phyloP scores from a whole-genome alignment of 768 basidiomycete species.

The Infundibulicybe gibba region DNA sequence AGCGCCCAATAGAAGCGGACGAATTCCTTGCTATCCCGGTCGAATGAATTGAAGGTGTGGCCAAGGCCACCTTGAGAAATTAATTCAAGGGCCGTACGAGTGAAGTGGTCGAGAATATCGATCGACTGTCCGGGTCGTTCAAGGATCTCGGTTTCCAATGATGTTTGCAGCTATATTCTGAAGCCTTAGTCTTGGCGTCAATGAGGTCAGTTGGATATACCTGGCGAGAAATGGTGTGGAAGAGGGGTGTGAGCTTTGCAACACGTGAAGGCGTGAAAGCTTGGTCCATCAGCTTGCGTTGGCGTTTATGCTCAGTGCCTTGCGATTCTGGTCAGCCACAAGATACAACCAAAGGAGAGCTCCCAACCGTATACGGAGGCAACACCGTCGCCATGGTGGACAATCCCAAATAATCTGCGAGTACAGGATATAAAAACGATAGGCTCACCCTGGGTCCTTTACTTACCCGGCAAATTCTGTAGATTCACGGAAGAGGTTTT shows the following conservation, averaged over 20 bases:
- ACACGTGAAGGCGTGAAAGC: constrained; percentile 17
- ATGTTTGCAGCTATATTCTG: constrained; percentile 5
- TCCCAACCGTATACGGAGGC: constrained; percentile 18
- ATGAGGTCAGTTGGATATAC: constrained; percentile 2
- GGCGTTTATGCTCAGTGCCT: constrained; percentile 21
- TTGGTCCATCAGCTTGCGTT: constrained; percentile 18
- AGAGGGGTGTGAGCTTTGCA: constrained; percentile 18
- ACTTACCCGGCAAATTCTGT: constrained; percentile 19
- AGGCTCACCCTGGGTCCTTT: not conserved
- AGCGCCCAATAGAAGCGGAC: constrained; percentile 13
- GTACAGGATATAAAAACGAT: not conserved
- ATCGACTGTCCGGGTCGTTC: constrained; percentile 5
- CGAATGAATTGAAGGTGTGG: constrained; percentile 14
- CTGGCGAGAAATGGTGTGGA: constrained; percentile 17
- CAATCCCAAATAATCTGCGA: constrained; percentile 19
- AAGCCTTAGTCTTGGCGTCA: not conserved
- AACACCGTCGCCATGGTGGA: constrained; percentile 18
- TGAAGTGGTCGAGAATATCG: constrained; percentile 11
- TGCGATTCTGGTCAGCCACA: not conserved
- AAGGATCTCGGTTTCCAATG: constrained; percentile 3
- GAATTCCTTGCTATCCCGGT: constrained; percentile 11
- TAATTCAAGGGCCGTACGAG: constrained; percentile 11
- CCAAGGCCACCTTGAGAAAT: constrained; percentile 13
- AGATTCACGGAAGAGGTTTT: constrained; percentile 17
- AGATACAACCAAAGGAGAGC: not conserved